Base-by-base conservation (phyloP, 148 eudicot genomes). In the Chenopodium quinoa region DNA sequence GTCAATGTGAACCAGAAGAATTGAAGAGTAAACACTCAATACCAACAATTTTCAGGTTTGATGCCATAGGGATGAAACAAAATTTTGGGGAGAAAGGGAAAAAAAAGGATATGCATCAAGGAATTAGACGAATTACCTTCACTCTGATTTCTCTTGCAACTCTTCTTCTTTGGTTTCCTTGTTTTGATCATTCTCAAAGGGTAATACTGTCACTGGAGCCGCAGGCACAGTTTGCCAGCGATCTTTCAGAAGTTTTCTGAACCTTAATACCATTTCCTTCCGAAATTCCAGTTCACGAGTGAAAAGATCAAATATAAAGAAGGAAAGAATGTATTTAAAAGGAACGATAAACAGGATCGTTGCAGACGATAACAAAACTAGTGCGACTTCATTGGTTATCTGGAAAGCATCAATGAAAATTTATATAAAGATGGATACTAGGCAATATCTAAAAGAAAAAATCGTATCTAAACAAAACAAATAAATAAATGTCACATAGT, bases 141-240 rank as follows among this genome's bases (percentile, higher is more conserved):
- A 76, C n/a, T 85, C 29, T 66, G 40, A 78, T 27, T 81, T 76
- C 82, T 81, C 66, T 40, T 69, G 74, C 31, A 74, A 78, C 47
- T 66, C 76, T 70, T 58, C 74, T 65, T 77, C 50, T 2, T 73
- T 40, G 12, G 77, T 67, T 76, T 82, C 86, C 82, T 80, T 85
- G 22, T 77, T 80, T 81, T 86, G 81, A 29, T 87, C 90, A 69
- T 84, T 87, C 83, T 90, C 91, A 62, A 78, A 91, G 19, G 98
- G 98, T 70, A 93, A 82, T 80, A 93, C 93, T 19, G 88, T 86
- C 71, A 94, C 97, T 9, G 97, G 93, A 62, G 93, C 83, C 73
- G 97, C 97, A 71, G 97, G 98, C 76, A 94, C 90, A 48, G 92
- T 86, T 78, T 93, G 90, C 98, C 98, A 94, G 2, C 98, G 92